Evolutionary conservation across 257 asterid genomes (phyloP).

Genomic region (Paraleonurus japonicus): DNA sequence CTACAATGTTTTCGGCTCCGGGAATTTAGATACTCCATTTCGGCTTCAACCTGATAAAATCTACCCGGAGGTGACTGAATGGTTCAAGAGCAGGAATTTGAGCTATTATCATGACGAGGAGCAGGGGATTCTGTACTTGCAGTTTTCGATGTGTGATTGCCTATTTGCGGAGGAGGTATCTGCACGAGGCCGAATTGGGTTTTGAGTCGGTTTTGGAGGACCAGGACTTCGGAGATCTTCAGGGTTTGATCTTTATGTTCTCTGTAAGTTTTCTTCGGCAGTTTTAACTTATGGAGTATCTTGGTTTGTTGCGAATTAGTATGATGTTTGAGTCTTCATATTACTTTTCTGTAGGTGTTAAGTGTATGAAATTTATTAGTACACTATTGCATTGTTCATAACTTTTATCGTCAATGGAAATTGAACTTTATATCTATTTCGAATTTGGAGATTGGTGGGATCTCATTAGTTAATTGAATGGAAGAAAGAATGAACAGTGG

Average conservation of each 20-base stretch:
- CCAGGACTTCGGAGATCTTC: constrained; percentile 71
- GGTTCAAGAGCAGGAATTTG: constrained; percentile 67
- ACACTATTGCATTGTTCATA: not conserved
- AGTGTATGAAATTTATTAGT: not conserved
- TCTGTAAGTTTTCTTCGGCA: constrained; percentile 54
- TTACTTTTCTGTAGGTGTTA: not conserved
- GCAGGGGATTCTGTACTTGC: constrained; percentile 75
- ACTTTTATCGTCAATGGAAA: not conserved
- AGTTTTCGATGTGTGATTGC: constrained; percentile 46
- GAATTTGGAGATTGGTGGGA: not conserved
- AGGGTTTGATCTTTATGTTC: constrained; percentile 91
- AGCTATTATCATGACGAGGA: constrained; percentile 65
- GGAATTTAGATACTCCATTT: constrained; percentile 53
- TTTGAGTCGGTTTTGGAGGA: constrained; percentile 58
- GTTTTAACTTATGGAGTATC: not conserved
- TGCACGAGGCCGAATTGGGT: constrained; percentile 36
- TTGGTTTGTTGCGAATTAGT: not conserved
- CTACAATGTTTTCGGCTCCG: constrained; percentile 77
- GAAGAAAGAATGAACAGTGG: not conserved
- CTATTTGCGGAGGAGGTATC: constrained; percentile 33
- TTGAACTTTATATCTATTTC: not conserved
- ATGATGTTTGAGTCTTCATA: constrained; percentile 8
- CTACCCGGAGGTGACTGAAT: constrained; percentile 45
- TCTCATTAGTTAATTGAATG: not conserved
- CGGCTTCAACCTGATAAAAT: constrained; percentile 39